Percentiles rank a stretch among this genome's conserved stretches.
These are phyloP conservation scores for Diplocarpon mali DNA, from an alignment of 2,329 filamentous ascomycete species.

Conservation along the genomic window DNA sequence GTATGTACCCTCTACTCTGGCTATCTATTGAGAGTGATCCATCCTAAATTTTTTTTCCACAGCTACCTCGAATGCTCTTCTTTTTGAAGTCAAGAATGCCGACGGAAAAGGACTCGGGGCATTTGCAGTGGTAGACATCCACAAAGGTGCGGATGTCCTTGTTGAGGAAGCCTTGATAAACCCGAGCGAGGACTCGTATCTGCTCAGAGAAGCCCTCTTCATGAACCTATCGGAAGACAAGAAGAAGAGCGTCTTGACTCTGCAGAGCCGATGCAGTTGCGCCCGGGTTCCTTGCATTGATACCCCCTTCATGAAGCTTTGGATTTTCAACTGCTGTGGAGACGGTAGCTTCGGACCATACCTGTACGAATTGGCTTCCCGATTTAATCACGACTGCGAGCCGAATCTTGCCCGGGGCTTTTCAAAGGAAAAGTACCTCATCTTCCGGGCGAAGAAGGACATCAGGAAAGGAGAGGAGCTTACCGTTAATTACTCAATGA, in stretches of 20 bases:
- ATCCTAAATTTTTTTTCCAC: too few species aligned
- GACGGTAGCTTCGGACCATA: background rate
- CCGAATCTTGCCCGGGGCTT: constrained; percentile 1
- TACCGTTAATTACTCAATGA: background rate
- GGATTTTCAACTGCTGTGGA: background rate
- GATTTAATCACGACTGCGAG: constrained; percentile 6
- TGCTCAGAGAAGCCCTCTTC: constrained; percentile 1
- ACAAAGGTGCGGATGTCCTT: constrained; percentile 1
- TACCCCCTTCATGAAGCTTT: background rate
- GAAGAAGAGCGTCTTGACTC: background rate
- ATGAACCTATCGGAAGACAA: background rate
- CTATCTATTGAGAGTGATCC: too few species aligned
- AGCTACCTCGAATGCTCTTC: background rate
- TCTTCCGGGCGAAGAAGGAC: background rate
- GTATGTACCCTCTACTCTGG: too few species aligned
- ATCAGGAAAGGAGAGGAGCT: constrained; percentile 5
- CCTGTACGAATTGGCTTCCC: background rate
- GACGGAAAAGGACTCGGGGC: background rate
- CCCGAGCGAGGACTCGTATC: background rate
- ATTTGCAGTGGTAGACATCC: constrained; percentile 1
- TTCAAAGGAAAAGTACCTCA: background rate
- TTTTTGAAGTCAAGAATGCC: background rate
- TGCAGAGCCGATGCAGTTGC: constrained; percentile 1
- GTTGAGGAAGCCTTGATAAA: constrained; percentile 2
- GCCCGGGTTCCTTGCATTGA: background rate